Base-by-base conservation (phyloP, 805 yeast genomes). In the Kluyveromyces siamensis region DNA sequence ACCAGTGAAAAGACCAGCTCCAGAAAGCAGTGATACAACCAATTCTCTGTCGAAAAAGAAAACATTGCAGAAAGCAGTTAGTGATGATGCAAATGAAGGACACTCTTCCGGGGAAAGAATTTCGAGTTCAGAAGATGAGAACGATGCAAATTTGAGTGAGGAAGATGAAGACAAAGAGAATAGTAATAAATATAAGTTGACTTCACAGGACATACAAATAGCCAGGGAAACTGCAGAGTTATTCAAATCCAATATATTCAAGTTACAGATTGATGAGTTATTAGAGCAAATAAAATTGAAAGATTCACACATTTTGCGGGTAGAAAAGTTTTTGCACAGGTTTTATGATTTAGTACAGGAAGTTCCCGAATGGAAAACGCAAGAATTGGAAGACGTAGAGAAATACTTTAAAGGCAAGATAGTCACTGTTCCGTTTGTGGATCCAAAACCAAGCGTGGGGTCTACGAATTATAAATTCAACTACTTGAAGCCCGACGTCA, bases 191-290 rank as follows among this genome's bases (percentile, higher is more conserved):
- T 63, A 65, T 45, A 71, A 72, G 54, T 58, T 80, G 21, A 70
- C 85, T 0, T 81, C 93, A 0, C 90, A 87, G 56, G 96, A 93
- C 50, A 81, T 91, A 42, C 96, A 91, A 58, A 76, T 85, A 2
- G 96, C 96, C 0, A 77, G 96, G 58, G 97, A 90, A 65, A 87
- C 97, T 1, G 93, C 95, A 1, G 97, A 90, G 65, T 70, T 91
- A 42, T 93, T 90, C 79, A 88, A 90, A 61, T 88, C 96, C 8
- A 93, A 90, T 67, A 89, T 93, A 48, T 91, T 93, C 80, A 93
- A 93, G 66, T 69, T 93, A 50, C 96, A 93, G 70, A 89, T 93
- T 52, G 98, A 90, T 67, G 98, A 90, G 63, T 72, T 93, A 39
- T 71, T 93, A 56, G 78, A 80, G 55, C 98, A 91, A 66, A 77